A percentile compares a stretch with the other conserved stretches of the same genome.
These are phyloP conservation scores for Galerina sulciceps DNA, from an alignment of 768 basidiomycete species.

Conservation along the genomic window DNA sequence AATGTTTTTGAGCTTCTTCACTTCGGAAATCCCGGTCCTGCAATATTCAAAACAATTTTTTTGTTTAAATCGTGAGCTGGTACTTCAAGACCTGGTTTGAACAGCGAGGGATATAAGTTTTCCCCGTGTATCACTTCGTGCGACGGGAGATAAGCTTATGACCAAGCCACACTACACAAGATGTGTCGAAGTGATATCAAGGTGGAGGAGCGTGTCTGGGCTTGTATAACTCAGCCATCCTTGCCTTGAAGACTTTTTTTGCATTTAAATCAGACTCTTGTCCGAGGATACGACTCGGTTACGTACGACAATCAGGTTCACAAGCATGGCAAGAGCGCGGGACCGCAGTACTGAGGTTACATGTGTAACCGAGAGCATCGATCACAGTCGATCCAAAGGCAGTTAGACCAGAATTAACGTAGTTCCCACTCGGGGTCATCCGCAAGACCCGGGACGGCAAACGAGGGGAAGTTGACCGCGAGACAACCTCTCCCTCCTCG, in stretches of 20 bases:
- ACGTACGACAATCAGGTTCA: conserved; percentile 9
- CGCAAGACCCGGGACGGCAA: conserved; percentile 14
- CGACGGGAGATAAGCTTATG: background rate
- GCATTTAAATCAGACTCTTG: no score
- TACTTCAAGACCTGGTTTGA: background rate
- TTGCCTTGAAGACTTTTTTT: no score
- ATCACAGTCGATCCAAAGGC: background rate
- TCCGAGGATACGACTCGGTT: background rate
- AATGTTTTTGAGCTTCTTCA: background rate
- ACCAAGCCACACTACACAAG: no score
- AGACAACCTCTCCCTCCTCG: conserved; percentile 12
- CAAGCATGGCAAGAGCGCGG: conserved; percentile 6
- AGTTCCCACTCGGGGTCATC: conserved; percentile 16
- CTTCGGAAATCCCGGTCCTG: background rate
- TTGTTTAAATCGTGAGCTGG: no score
- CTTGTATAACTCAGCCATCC: no score
- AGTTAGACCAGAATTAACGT: conserved; percentile 2
- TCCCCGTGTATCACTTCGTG: background rate
- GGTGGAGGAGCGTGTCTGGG: no score
- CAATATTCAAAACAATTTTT: no score
- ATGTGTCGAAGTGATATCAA: no score
- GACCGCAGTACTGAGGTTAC: background rate
- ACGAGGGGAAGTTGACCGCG: background rate
- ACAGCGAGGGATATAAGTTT: background rate
- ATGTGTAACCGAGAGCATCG: conserved; percentile 12